A percentile compares a stretch with the other conserved stretches of the same genome.
Conservation (phyloP, 768 basidiomycete species). For the Leccinellum luteum region DNA sequence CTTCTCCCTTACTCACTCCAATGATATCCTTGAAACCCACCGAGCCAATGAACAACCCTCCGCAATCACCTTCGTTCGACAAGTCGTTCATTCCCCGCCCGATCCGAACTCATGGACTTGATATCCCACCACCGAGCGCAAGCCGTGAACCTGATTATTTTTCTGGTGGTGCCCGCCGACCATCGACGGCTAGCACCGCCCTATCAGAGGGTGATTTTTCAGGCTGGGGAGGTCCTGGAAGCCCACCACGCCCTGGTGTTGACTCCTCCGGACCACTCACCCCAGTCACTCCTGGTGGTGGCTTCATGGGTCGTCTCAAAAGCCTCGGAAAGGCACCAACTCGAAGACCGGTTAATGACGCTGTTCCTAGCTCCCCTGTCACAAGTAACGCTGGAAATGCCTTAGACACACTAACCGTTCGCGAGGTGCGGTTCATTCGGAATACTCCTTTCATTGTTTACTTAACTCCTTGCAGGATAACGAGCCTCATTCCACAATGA, state of each 20-base stretch:
- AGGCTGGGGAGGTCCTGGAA: conserved; percentile 38
- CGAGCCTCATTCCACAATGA: conserved; percentile 37
- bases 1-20: conserved; percentile 58
- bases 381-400: conserved; percentile 8
- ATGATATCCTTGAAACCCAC: conserved; percentile 49
- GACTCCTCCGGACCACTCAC: conserved; percentile 38
- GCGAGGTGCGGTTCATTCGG: conserved; percentile 24
- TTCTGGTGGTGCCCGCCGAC: conserved; percentile 42
- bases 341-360: conserved; percentile 26
- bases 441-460: not conserved
- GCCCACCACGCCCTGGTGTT: conserved; percentile 30
- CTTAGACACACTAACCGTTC: conserved; percentile 13
- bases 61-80: conserved; percentile 42
- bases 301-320: conserved; percentile 80
- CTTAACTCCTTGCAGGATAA: conserved; percentile 20
- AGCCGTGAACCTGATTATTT: conserved; percentile 53
- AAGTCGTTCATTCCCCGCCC: conserved; percentile 31
- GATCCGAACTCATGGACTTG: conserved; percentile 46
- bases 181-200: conserved; percentile 40
- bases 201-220: conserved; percentile 53
- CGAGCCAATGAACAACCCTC: conserved; percentile 35
- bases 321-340: conserved; percentile 63
- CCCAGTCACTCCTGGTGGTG: conserved; percentile 48
- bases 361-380: conserved; percentile 26
- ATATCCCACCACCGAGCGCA: conserved; percentile 30